Evolutionary conservation across 1,139 yeast species (phyloP).

Genomic region (Candida smagusa): DNA sequence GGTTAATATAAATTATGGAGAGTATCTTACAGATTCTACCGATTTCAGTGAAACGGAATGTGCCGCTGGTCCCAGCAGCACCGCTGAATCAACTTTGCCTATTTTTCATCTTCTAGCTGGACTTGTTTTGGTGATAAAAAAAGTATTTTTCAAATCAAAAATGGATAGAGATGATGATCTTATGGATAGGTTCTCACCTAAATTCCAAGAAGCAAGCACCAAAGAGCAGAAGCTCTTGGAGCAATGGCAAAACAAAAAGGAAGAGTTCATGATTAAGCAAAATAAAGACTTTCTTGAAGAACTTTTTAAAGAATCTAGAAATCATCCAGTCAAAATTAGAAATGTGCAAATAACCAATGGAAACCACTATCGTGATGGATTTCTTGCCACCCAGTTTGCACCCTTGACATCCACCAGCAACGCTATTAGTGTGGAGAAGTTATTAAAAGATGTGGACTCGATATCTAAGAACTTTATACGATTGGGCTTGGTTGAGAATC

Average conservation of each 20-base stretch:
- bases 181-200: conserved; percentile 23
- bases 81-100: no score
- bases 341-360: conserved; percentile 57
- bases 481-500: conserved; percentile 45
- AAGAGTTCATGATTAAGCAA: conserved; percentile 35
- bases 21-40: no score
- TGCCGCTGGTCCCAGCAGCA: no score
- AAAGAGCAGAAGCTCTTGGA: conserved; percentile 30
- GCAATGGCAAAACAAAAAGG: conserved; percentile 28
- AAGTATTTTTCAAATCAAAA: not conserved
- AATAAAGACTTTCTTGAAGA: conserved; percentile 38
- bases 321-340: conserved; percentile 43
- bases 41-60: no score
- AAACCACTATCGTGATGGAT: conserved; percentile 47
- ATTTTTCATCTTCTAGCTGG: no score
- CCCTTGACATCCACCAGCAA: conserved; percentile 37
- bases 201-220: conserved; percentile 10
- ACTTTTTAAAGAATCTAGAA: conserved; percentile 38
- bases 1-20: no score
- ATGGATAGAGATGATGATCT: conserved; percentile 22
- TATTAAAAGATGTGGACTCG: conserved; percentile 39
- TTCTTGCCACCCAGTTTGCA: conserved; percentile 51
- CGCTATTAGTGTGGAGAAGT: conserved; percentile 32
- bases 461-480: conserved; percentile 40
- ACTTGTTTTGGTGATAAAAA: no score